phyloP scores from a whole-genome alignment of 2,329 filamentous ascomycete species.

The Stenocarpella maydis region DNA sequence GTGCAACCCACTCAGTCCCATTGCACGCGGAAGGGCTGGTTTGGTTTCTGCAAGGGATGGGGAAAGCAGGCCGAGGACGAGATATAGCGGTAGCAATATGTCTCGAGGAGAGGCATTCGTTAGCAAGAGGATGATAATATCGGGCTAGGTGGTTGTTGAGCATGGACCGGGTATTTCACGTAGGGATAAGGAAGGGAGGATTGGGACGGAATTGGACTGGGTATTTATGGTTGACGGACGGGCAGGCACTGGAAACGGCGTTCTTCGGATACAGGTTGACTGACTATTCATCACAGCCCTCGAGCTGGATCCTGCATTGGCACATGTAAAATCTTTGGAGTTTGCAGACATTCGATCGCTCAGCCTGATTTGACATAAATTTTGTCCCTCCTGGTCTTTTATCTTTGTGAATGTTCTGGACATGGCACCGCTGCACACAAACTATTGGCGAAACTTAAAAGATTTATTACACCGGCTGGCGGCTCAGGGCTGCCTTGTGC shows the following conservation, averaged over 20 bases:
- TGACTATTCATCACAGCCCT: not conserved
- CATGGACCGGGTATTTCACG: not conserved
- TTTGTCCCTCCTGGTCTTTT: not conserved
- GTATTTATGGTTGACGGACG: too few relatives aligned
- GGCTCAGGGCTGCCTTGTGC: too few relatives aligned
- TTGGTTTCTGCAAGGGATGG: slow-evolving; percentile 53
- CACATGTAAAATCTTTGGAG: not conserved
- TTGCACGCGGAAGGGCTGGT: slow-evolving; percentile 51
- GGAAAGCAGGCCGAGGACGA: slow-evolving; percentile 39
- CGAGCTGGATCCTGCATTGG: slow-evolving; percentile 4
- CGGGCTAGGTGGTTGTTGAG: not conserved
- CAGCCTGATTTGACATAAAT: not conserved
- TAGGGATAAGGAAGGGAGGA: not conserved
- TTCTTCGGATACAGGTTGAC: slow-evolving; percentile 2
- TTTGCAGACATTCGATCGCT: not conserved
- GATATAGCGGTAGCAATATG: slow-evolving; percentile 29
- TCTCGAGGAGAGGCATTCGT: not conserved
- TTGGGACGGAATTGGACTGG: not conserved
- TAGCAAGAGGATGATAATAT: not conserved
- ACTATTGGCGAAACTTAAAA: too few relatives aligned
- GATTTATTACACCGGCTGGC: too few relatives aligned
- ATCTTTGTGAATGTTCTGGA: too few relatives aligned
- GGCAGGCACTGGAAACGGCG: slow-evolving; percentile 2
- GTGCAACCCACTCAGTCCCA: slow-evolving; percentile 39
- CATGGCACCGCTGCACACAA: too few relatives aligned